phyloP scores from a whole-genome alignment of 108 stramenopile genomes.

The Mayamaea pseudoterrestris region DNA sequence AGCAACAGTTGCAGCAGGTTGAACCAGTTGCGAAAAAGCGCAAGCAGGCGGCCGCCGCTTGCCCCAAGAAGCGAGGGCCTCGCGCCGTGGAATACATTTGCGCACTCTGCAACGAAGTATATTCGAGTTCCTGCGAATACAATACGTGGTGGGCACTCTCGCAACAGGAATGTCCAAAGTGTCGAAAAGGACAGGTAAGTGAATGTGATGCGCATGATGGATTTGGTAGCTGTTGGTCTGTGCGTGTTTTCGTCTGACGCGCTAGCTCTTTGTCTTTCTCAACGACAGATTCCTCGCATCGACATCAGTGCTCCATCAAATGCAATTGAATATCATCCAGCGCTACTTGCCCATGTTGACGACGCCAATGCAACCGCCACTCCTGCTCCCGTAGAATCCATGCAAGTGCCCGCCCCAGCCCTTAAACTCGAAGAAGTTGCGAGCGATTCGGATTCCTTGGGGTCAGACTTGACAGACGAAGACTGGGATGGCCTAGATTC shows the following conservation, averaged over 20 bases:
- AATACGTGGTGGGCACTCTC: constrained; percentile 83
- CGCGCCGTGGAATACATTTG: constrained; percentile 74
- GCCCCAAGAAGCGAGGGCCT: constrained; percentile 37
- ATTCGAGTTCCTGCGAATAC: constrained; percentile 47
- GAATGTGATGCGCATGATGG: not conserved
- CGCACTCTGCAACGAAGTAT: constrained; percentile 70
- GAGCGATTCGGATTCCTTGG: constrained; percentile 20
- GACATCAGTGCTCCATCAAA: constrained; percentile 79
- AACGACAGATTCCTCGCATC: constrained; percentile 52
- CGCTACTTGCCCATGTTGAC: constrained; percentile 65
- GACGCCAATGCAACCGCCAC: constrained; percentile 23
- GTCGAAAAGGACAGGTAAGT: constrained; percentile 60
- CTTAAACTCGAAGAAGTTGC: not conserved
- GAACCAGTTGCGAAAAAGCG: not conserved
- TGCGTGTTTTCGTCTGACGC: not conserved
- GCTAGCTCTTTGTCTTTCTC: constrained; percentile 4
- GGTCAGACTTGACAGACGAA: constrained; percentile 55
- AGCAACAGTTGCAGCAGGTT: not conserved
- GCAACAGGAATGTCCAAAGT: constrained; percentile 77
- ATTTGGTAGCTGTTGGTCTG: not conserved
- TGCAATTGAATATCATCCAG: constrained; percentile 84
- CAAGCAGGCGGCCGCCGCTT: constrained; percentile 4
- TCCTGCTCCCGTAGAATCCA: constrained; percentile 9
- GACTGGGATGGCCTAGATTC: constrained; percentile 25
- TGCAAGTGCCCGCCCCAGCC: constrained; percentile 9